These are phyloP conservation scores for Talaromyces borbonicus DNA, from an alignment of 495 filamentous ascomycete genomes.

Conservation along the genomic window DNA sequence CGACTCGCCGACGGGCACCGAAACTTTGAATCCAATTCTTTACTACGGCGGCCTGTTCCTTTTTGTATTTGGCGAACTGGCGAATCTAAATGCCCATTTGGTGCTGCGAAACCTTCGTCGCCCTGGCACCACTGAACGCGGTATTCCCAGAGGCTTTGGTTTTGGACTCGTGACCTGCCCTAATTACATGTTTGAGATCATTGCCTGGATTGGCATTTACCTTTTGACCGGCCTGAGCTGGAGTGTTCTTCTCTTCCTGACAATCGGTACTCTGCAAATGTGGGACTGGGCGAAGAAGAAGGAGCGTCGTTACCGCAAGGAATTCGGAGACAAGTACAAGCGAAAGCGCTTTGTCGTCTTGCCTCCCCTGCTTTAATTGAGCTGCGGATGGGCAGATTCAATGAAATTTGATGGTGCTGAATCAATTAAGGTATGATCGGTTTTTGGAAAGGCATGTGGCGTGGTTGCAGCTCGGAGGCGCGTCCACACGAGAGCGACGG, in stretches of 20 bases:
- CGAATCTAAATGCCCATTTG: constrained; percentile 70
- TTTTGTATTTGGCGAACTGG: constrained; percentile 65
- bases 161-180: constrained; percentile 86
- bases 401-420: no score
- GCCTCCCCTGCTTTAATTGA: constrained; percentile 33
- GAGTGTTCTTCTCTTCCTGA: constrained; percentile 61
- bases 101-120: constrained; percentile 65
- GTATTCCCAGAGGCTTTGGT: constrained; percentile 80
- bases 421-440: no score
- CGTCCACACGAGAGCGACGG: no score
- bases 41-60: constrained; percentile 56
- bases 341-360: constrained; percentile 75
- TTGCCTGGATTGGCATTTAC: constrained; percentile 73
- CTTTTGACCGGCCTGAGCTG: constrained; percentile 66
- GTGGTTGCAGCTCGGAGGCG: no score
- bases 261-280: constrained; percentile 65
- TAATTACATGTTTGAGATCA: constrained; percentile 90
- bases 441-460: no score
- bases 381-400: background rate
- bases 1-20: constrained; percentile 43
- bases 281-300: constrained; percentile 81
- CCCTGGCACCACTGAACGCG: constrained; percentile 71
- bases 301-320: constrained; percentile 77
- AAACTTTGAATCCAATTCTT: constrained; percentile 33
- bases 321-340: constrained; percentile 85